Base-by-base conservation (phyloP, 2,329 filamentous ascomycete genomes). In the Aspergillus eucalypticola region DNA sequence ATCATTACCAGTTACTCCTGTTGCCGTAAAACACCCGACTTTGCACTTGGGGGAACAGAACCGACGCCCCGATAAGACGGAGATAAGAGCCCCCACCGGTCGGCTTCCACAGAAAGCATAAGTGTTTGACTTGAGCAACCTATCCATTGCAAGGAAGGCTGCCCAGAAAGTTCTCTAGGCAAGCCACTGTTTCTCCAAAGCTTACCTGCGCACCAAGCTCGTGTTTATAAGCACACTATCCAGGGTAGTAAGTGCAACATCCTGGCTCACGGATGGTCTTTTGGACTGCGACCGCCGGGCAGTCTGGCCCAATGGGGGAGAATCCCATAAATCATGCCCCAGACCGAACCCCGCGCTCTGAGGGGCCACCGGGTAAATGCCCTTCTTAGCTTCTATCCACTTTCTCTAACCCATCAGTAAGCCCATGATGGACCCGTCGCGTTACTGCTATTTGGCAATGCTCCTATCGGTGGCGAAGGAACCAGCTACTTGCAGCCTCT, bases 291-390 rank as follows among this genome's bases (percentile, higher is more conserved):
- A 44, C 41, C 41, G 41, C 10, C 41, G 19, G 41, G 17, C 10
- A 13, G 41, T 44, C 41, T 44, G 41, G 19, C 19, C 46, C 46
- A 29, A 29, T 50, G 15, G 25, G 46, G 46, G 11, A 13, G 11
- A 35, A 35, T 15, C 25, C 25, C 25, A 27, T 27, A 27, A 27
- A 27, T 29, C n/a, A 15, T 5, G 44, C 44, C 44, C 44, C 44
- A 49, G 44, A 49, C 23, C 44, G 21, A 50, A 50, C 46, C 46
- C 53, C 53, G 39, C 53, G 53, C 32, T 21, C 1, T 3, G 50
- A 41, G 52, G 35, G 35, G 23, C 38, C 52, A 8, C 52, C 53
- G 53, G 53, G 27, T 55, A 55, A 55, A 55, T 46, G 50, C 32
- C 39, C 32, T 35, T 35, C 32, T 35, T 35, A 42, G n/a, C 39